Evolutionary conservation across 2,329 filamentous ascomycete species (phyloP).

Genomic region (Bimuria novae-zelandiae): DNA sequence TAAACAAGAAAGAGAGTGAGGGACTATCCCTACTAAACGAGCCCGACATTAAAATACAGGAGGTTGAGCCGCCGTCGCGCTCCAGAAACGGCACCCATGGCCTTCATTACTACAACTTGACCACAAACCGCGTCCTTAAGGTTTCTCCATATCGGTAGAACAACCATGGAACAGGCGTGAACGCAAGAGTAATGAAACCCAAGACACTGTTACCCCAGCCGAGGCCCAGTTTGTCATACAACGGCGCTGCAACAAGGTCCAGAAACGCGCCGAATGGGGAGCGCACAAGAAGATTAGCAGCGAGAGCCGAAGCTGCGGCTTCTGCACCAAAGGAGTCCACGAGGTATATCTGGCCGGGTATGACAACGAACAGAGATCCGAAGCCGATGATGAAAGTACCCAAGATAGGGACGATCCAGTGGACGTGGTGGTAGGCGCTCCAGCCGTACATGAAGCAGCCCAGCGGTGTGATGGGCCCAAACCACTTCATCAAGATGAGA

Average conservation of each 20-base stretch:
- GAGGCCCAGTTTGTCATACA: conserved; percentile 25
- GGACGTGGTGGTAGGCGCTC: conserved; percentile 55
- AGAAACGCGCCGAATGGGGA: conserved; percentile 23
- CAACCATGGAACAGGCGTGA: conserved; percentile 70
- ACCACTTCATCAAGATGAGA: conserved; percentile 12
- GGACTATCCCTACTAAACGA: no score
- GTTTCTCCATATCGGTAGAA: conserved; percentile 69
- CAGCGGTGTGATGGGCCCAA: conserved; percentile 25
- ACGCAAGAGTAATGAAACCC: conserved; percentile 69
- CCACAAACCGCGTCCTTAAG: neutral
- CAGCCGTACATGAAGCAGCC: conserved; percentile 56
- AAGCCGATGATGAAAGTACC: conserved; percentile 17
- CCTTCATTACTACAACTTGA: neutral
- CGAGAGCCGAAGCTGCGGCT: conserved; percentile 41
- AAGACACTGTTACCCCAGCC: conserved; percentile 54
- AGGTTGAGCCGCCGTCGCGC: no score
- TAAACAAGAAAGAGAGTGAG: no score
- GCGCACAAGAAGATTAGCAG: conserved; percentile 31
- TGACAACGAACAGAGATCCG: conserved; percentile 20
- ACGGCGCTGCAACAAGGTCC: conserved; percentile 18
- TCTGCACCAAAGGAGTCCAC: conserved; percentile 40
- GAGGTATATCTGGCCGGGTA: conserved; percentile 38
- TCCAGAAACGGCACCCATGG: no score
- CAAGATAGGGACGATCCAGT: conserved; percentile 57
- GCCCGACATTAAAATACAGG: no score